Evolutionary conservation across 208 protist species (phyloP).

Genomic region (Acanthamoeba castellanii): DNA sequence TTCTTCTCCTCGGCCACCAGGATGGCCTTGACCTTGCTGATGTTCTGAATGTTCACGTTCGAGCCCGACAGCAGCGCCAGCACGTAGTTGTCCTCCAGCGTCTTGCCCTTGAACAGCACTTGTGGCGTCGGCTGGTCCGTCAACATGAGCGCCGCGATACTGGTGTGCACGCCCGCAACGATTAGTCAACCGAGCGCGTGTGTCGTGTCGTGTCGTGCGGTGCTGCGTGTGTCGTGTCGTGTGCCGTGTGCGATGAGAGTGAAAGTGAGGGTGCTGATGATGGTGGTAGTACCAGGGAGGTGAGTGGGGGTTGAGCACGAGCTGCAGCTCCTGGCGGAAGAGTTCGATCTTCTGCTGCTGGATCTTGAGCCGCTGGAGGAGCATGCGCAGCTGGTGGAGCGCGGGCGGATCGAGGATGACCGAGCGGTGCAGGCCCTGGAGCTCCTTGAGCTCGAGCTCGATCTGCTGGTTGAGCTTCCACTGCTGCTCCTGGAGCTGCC

Average conservation of each 20-base stretch:
- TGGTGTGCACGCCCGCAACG: background rate
- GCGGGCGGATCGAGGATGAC: constrained; percentile 68
- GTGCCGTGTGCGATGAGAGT: background rate
- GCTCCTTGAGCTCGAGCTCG: constrained; percentile 57
- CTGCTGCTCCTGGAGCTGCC: constrained; percentile 49
- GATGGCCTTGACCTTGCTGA: constrained; percentile 38
- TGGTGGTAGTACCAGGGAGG: constrained; percentile 3
- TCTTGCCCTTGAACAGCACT: constrained; percentile 81
- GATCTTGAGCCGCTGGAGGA: constrained; percentile 61
- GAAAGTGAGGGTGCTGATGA: background rate
- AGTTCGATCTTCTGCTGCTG: constrained; percentile 65
- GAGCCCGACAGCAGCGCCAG: constrained; percentile 52
- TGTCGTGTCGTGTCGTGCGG: background rate
- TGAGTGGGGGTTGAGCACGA: constrained; percentile 12
- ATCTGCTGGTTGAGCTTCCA: constrained; percentile 72
- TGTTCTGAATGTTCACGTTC: constrained; percentile 1
- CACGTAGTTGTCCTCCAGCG: constrained; percentile 58
- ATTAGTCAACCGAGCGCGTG: background rate
- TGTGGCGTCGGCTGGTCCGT: constrained; percentile 79
- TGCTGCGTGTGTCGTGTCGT: background rate
- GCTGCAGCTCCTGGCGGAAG: constrained; percentile 35
- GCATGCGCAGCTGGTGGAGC: constrained; percentile 49
- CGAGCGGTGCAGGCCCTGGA: constrained; percentile 26
- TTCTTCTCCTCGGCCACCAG: constrained; percentile 49
- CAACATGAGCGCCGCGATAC: constrained; percentile 74